Percentiles rank a stretch among this genome's conserved stretches.
These are phyloP conservation scores for Lobosporangium transversale DNA, from an alignment of 192 early-diverging fungal genomes.

Conservation along the genomic window DNA sequence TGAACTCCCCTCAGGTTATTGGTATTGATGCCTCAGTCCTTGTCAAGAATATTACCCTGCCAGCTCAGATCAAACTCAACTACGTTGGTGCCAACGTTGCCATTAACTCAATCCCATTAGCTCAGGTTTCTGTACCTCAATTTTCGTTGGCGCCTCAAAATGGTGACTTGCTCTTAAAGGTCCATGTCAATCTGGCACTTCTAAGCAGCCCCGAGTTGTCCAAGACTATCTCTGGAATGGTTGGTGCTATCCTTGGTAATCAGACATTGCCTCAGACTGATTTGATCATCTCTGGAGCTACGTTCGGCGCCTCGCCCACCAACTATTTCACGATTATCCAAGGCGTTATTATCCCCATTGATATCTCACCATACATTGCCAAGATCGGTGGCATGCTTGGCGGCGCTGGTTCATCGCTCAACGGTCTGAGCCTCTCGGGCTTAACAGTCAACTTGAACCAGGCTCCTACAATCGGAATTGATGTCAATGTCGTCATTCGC, in stretches of 20 bases:
- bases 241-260: conserved; percentile 21
- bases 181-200: conserved; percentile 17
- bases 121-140: conserved; percentile 25
- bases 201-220: conserved; percentile 13
- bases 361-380: conserved; percentile 23
- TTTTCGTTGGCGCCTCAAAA: conserved; percentile 38
- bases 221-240: conserved; percentile 23
- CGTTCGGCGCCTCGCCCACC: conserved; percentile 35
- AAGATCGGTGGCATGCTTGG: conserved; percentile 40
- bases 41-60: conserved; percentile 34
- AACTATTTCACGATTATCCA: conserved; percentile 46
- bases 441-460: conserved; percentile 44
- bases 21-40: conserved; percentile 36
- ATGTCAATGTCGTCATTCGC: conserved; percentile 27
- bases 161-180: conserved; percentile 28
- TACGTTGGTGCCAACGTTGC: conserved; percentile 35
- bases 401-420: conserved; percentile 38
- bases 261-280: conserved; percentile 27
- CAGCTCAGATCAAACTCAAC: conserved; percentile 45
- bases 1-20: conserved; percentile 41
- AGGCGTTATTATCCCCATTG: conserved; percentile 27
- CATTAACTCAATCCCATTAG: conserved; percentile 25
- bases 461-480: conserved; percentile 34
- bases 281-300: conserved; percentile 27
- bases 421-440: conserved; percentile 26